Conservation (phyloP, 2,329 filamentous ascomycete species). For the Xylariaceae sp. region DNA sequence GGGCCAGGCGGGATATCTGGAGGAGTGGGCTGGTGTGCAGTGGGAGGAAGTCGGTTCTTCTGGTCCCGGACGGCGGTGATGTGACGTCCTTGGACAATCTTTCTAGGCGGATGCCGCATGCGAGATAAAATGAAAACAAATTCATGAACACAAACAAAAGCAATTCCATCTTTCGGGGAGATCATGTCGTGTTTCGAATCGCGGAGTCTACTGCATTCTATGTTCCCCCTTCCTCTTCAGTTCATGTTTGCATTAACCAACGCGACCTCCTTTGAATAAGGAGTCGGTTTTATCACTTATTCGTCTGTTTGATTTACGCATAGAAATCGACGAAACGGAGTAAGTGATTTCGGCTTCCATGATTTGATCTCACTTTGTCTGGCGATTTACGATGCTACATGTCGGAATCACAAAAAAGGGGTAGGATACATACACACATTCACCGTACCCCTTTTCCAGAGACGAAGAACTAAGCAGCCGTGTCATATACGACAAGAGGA, state of each 20-base stretch:
- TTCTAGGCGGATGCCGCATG: not conserved
- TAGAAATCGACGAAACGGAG: too few species aligned
- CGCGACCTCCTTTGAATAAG: too few species aligned
- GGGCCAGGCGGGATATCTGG: conserved; percentile 69
- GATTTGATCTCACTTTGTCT: too few species aligned
- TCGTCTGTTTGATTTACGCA: not conserved
- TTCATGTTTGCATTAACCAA: too few species aligned
- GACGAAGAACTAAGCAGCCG: not conserved
- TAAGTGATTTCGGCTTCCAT: not conserved
- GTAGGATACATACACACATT: too few species aligned
- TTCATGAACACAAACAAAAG: not conserved
- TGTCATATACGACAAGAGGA: not conserved
- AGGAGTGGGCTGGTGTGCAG: conserved; percentile 97
- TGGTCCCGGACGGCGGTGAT: conserved; percentile 10
- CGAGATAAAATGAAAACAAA: not conserved
- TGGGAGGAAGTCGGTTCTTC: conserved; percentile 69
- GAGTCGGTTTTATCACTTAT: not conserved
- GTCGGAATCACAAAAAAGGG: too few species aligned
- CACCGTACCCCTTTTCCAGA: too few species aligned
- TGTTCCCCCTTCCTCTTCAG: too few species aligned
- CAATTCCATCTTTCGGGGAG: not conserved
- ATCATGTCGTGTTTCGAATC: not conserved
- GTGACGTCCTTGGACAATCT: not conserved
- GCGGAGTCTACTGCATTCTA: not conserved
- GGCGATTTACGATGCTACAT: too few species aligned